Evolutionary conservation across 345 rosid genomes (phyloP).

Genomic region (Eucalyptus sp.): DNA sequence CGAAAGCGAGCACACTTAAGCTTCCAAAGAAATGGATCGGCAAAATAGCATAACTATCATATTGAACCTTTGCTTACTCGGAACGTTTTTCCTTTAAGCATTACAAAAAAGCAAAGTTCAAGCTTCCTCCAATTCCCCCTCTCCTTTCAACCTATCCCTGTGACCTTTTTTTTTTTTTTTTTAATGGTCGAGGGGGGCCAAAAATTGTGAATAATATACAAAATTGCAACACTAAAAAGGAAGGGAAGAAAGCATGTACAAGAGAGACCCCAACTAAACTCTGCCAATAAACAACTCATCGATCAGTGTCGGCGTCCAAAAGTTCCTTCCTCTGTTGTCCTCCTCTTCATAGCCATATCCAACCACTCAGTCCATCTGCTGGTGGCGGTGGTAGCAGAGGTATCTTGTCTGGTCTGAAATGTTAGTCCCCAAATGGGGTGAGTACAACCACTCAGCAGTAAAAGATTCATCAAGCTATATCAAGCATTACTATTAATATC

Average conservation of each 20-base stretch:
- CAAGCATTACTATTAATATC: too few species aligned
- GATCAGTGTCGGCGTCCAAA: too few species aligned
- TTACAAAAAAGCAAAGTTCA: not conserved
- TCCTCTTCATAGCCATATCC: too few species aligned
- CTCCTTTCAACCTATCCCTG: not conserved
- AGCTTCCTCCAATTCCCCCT: not conserved
- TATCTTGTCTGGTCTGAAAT: too few species aligned
- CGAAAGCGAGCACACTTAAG: not conserved
- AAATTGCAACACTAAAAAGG: not conserved
- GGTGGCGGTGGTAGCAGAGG: too few species aligned
- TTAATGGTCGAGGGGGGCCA: not conserved
- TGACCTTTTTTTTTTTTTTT: not conserved
- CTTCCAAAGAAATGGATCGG: not conserved
- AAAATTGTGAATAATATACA: not conserved
- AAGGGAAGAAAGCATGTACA: not conserved
- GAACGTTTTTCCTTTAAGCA: not conserved
- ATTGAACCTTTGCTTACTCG: not conserved
- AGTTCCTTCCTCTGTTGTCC: too few species aligned
- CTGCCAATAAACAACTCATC: not conserved
- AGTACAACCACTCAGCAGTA: too few species aligned
- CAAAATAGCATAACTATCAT: not conserved
- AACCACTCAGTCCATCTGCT: too few species aligned
- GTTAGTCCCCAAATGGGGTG: too few species aligned
- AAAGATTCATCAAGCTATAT: too few species aligned
- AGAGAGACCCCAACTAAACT: not conserved